Evolutionary conservation across 352 stramenopile genomes (phyloP), one percentile per base, ranked within the genome.

Genomic region (Pythium dissotocum): DNA sequence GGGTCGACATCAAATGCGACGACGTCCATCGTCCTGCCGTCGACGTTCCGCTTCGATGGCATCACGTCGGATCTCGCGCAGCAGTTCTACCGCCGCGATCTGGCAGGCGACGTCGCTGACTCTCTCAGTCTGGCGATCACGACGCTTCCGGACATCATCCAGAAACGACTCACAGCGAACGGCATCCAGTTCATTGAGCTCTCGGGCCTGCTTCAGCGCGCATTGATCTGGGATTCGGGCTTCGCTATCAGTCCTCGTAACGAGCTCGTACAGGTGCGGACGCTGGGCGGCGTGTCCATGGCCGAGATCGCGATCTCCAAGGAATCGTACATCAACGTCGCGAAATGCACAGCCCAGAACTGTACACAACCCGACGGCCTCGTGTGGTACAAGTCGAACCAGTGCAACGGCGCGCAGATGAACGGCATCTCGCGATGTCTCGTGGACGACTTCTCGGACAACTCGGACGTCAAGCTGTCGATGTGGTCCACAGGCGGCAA

Each of bases 31-130:
- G 44, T 56, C 10, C 57, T 64, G 40, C 40, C 61, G 32, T 36
- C 65, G 13, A 48, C 33, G 14, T 65, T 74, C 46, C 46, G 63
- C 42, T 77, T 67, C 36, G 67, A 70, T 33, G 63, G 63, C 55
- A 58, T 44, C 24, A 70, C 49, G 1, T 75, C 71, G 2, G 71
- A 77, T 26, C 55, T 77, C 54, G 67, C 71, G 8, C 71, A 75
- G 55, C 71, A 75, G 64, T 70, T 69, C 32, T 77, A 77, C 61
- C 63, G 42, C 4, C 71, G 67, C 24, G 46, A 61, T 26, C 26
- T 40, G 1, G 51, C 18, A 14, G 35, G 38, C 58, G 70, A 67
- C 49, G 48, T 51, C 33, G 12, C n/a, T 16, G 18, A 24, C 30
- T 32, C 44, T 0, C 44, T 42, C 6, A 42, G 36, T 42, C 28